A percentile compares a stretch with the other conserved stretches of the same genome.
These are phyloP conservation scores for Plasmodium yoelii DNA, from an alignment of 169 alveolate species.

Conservation along the genomic window DNA sequence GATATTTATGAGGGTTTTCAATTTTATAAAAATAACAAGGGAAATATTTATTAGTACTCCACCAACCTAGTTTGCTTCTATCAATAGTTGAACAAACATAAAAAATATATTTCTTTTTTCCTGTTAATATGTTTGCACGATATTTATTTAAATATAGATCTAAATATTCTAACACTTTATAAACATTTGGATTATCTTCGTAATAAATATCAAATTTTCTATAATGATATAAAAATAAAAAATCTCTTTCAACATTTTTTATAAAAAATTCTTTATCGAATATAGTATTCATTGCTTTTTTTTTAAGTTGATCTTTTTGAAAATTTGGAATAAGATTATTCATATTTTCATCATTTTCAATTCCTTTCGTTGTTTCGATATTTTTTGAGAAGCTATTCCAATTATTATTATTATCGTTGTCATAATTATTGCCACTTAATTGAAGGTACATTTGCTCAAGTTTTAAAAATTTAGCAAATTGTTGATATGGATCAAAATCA, in stretches of 20 bases:
- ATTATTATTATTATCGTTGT: background rate
- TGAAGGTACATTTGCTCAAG: background rate
- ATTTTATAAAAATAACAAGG: conserved; percentile 79
- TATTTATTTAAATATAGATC: conserved; percentile 64
- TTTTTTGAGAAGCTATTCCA: no score
- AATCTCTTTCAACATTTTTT: conserved; percentile 30
- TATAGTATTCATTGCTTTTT: background rate
- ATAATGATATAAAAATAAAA: conserved; percentile 57
- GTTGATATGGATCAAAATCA: conserved; percentile 42
- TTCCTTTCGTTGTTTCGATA: background rate
- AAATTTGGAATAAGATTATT: background rate
- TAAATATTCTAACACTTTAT: conserved; percentile 52
- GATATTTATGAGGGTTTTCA: conserved; percentile 75
- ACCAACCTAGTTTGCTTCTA: conserved; percentile 79
- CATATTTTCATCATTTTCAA: background rate
- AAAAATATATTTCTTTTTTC: conserved; percentile 54
- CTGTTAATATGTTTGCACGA: conserved; percentile 30
- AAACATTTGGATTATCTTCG: conserved; percentile 51
- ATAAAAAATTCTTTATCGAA: conserved; percentile 48
- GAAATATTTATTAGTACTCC: conserved; percentile 76
- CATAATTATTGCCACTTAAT: background rate
- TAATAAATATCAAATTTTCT: conserved; percentile 55
- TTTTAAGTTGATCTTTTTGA: conserved; percentile 5
- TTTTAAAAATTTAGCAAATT: conserved; percentile 20
- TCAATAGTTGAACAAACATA: conserved; percentile 41